phyloP scores from a whole-genome alignment of 441 rosid species.

The Hura crepitans region DNA sequence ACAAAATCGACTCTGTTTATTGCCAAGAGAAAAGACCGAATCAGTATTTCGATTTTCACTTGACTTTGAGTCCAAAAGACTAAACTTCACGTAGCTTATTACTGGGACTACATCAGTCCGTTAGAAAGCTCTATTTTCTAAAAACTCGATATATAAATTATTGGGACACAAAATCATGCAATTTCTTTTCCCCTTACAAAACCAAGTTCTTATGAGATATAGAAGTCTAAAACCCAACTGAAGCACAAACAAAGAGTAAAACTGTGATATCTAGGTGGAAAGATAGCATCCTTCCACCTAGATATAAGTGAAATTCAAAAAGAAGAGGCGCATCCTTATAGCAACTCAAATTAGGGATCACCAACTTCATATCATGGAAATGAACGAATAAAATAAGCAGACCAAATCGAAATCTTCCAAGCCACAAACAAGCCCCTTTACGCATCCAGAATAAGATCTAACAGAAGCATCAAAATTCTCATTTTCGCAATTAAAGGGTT shows the following conservation, averaged over 20 bases:
- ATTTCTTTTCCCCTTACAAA: not conserved
- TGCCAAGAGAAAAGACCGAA: slow-evolving; percentile 1
- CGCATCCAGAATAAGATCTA: slow-evolving; percentile 35
- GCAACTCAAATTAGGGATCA: slow-evolving; percentile 16
- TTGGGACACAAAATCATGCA: not conserved
- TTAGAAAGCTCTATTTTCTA: not conserved
- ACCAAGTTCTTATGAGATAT: not conserved
- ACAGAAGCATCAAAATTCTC: slow-evolving; percentile 5
- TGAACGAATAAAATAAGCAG: not conserved
- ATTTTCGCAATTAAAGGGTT: slow-evolving; percentile 11
- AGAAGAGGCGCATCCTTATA: slow-evolving; percentile 1
- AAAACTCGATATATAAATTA: not conserved
- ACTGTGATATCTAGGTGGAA: not conserved
- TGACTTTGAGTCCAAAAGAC: not conserved
- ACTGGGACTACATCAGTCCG: not conserved
- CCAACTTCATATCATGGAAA: slow-evolving; percentile 2
- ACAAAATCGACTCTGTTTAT: not conserved
- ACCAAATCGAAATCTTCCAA: not conserved
- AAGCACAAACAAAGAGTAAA: not conserved
- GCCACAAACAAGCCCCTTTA: slow-evolving; percentile 12
- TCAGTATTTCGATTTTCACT: not conserved
- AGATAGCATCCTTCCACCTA: slow-evolving; percentile 3
- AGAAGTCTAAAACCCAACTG: slow-evolving; percentile 9
- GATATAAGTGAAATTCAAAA: slow-evolving; percentile 13
- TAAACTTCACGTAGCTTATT: not conserved